Evolutionary conservation across 176 grass and related monocot genomes (phyloP), one percentile per base, ranked within the genome.

Genomic region (Oryza longistaminata): DNA sequence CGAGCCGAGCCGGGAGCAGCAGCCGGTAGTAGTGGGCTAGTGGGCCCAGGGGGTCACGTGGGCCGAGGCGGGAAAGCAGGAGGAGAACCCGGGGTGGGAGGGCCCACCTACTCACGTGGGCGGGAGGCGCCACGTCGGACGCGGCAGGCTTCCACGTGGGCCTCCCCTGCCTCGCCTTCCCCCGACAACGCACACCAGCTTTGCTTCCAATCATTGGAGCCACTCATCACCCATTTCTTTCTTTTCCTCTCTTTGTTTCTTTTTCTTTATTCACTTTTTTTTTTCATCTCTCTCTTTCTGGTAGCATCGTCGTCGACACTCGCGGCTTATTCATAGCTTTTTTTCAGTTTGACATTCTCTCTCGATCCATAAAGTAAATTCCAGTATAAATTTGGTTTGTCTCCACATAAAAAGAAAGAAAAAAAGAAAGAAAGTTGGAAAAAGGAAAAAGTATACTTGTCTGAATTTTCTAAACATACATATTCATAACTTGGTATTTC

Each of bases 41-140:
- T 58, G 53, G 53, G 17, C 53, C 53, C 53, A 2, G 16, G 16
- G 16, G 13, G 25, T 88, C 87, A 88, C 81, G 75, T 88, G 85
- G 68, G 34, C 5, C 44, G 8, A 2, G 3, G 21, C 75, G 75
- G 19, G 87, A 79, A 88, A 84, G 46, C 25, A 11, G 81, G 75
- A 21, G 75, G 19, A 81, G 74, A 88, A 84, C 46, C 25, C 11
- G 81, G 75, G 26, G 75, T 31, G 29, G 78, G 71, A 75, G 71
- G 53, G 19, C 19, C 17, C 15, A 17, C 16, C 16, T 55, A 40
- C 39, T 40, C 86, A 83, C 86, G 86, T 78, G 81, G 74, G 22
- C 29, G 3, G 39, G 43, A 26, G 8, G 44, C 27, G 71, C 82
- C 82, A 84, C 72, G 81, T 83, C 39, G 60, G 60, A 66, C 21